Conservation (phyloP, 2,329 filamentous ascomycete species). For the Pyrenochaeta sp. region DNA sequence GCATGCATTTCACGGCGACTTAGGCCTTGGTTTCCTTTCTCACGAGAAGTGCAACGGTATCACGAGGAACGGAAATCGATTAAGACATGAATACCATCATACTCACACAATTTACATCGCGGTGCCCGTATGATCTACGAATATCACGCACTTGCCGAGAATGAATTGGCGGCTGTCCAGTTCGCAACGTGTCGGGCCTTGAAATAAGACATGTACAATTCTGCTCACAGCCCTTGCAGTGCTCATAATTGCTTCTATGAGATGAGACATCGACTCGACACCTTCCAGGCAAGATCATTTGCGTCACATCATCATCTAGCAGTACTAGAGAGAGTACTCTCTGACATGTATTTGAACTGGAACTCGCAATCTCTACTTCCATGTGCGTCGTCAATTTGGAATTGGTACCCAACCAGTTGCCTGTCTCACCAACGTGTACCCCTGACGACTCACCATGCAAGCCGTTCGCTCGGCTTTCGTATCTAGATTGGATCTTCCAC, state of each 20-base stretch:
- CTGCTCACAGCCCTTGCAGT: neutral
- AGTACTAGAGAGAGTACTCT: neutral
- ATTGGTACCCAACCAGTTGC: neutral
- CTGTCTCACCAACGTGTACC: neutral
- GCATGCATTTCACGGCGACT: constrained; percentile 42
- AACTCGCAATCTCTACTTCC: neutral
- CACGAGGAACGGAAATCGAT: constrained; percentile 43
- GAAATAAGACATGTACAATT: too few species aligned
- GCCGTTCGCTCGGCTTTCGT: neutral
- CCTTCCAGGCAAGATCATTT: neutral
- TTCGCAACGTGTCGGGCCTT: neutral
- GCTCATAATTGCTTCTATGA: neutral
- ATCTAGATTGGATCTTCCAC: neutral
- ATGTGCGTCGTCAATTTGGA: neutral
- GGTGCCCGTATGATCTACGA: neutral
- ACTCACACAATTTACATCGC: constrained; percentile 30
- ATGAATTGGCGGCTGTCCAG: neutral
- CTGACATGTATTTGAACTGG: neutral
- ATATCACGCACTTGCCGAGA: neutral
- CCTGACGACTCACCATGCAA: neutral
- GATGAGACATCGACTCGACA: neutral
- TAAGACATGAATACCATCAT: constrained; percentile 42
- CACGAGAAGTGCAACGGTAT: constrained; percentile 38
- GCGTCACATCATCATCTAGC: neutral
- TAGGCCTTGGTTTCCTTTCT: constrained; percentile 38